A percentile compares a stretch with the other conserved stretches of the same genome.
Evolutionary conservation across 352 stramenopile genomes (phyloP).

Genomic region (Pythium aquatile): DNA sequence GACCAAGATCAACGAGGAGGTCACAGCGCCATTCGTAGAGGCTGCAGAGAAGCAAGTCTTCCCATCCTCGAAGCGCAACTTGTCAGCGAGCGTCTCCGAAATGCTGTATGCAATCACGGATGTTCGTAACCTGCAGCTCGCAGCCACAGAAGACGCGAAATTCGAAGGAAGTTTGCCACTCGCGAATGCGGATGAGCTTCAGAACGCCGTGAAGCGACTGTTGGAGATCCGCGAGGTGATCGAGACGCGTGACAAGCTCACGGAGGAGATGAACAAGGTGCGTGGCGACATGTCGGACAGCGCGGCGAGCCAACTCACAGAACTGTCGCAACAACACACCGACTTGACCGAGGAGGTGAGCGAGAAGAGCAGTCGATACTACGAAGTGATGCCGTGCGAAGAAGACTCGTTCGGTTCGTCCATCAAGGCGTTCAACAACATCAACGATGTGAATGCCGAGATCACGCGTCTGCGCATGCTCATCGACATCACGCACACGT

Average conservation of each 20-base stretch:
- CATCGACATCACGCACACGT: slow-evolving; percentile 70
- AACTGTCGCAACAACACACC: slow-evolving; percentile 49
- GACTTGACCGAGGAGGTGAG: slow-evolving; percentile 63
- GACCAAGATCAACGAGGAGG: slow-evolving; percentile 52
- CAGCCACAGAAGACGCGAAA: slow-evolving; percentile 47
- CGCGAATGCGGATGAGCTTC: slow-evolving; percentile 58
- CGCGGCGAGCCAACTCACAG: slow-evolving; percentile 34
- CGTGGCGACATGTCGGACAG: slow-evolving; percentile 51
- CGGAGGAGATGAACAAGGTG: slow-evolving; percentile 46
- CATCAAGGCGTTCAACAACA: slow-evolving; percentile 61
- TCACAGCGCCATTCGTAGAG: slow-evolving; percentile 55
- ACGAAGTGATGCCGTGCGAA: slow-evolving; percentile 76
- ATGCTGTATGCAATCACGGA: slow-evolving; percentile 74
- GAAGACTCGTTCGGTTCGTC: slow-evolving; percentile 56
- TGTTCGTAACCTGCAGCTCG: slow-evolving; percentile 63
- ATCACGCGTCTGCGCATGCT: slow-evolving; percentile 61
- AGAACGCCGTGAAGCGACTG: slow-evolving; percentile 42
- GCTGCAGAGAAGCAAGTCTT: slow-evolving; percentile 34
- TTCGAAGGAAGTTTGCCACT: slow-evolving; percentile 57
- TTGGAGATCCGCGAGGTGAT: slow-evolving; percentile 48
- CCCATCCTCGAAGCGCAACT: slow-evolving; percentile 34
- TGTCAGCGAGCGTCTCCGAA: slow-evolving; percentile 38
- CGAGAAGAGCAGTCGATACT: slow-evolving; percentile 73
- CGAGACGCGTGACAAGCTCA: slow-evolving; percentile 47
- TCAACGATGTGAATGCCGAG: slow-evolving; percentile 59